Evolutionary conservation across 2,329 filamentous ascomycete species (phyloP), one percentile per base, ranked within the genome.

Genomic region (Claviceps capensis): DNA sequence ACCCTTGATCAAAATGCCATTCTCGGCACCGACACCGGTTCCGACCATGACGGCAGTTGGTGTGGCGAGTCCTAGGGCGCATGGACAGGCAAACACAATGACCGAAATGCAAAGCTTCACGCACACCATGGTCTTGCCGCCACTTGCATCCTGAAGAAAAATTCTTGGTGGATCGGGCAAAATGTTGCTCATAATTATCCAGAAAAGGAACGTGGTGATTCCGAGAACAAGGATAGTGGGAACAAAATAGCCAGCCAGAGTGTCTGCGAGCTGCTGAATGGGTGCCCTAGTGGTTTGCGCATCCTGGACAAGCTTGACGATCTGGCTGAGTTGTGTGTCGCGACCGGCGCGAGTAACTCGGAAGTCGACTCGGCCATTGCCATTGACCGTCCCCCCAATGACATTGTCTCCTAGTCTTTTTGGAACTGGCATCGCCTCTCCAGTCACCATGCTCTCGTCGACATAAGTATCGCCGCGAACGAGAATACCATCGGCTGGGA

Each of bases 11-110:
- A 98, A 74, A 59, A 98, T 98, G 23, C 93, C 93, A 60, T 95
- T 85, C 67, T 96, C 87, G 2, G 93, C 93, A 49, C 93, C 93
- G 36, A 96, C 83, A 54, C 93, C 93, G n/a, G 93, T 97, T 44
- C 93, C 93, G 34, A 98, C 93, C 93, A 98, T 97, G 65, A 98
- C 90, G 2, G 93, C 93, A 0, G 93, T 98, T 2, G 93, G 93
- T 1, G 93, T 97, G 23, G 89, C 90, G 17, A 98, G 77, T 52
- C 93, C 93, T n/a, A 98, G 80, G 1, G 93, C 93, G 64, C 93
- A 98, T 17, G 93, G 93, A 63, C 93, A 98, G 4, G 93, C 93
- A 66, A 98, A 96, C 19, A 97, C 93, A 63, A 98, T 95, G 58
- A 98, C 93, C 0, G 93, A 95, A 60, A 98, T 98, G 69, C 93